Base-by-base conservation (phyloP, 2,329 filamentous ascomycete genomes). In the Lasiodiplodia sp. region DNA sequence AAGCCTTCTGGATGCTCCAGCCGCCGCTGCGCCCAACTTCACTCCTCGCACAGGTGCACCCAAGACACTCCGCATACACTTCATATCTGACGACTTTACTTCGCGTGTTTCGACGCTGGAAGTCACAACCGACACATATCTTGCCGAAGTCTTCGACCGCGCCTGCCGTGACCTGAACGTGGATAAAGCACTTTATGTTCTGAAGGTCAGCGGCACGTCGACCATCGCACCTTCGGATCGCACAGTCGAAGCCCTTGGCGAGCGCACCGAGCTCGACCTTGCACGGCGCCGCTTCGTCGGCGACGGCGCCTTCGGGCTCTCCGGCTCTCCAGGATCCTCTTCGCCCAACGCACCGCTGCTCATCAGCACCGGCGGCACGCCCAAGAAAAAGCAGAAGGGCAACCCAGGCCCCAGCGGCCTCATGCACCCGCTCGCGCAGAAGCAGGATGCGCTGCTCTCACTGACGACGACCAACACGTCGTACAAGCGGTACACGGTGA, bases 61-160 rank as follows among this genome's bases (percentile, higher is more conserved):
- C 73, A 92, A 91, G 78, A 87, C 92, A 3, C 79, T 95, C 56
- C 88, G 87, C 16, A 87, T 95, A 60, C 90, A 93, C 76, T 92
- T 93, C 72, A 86, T 89, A 0, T 91, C 94, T 75, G 84, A 88
- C 6, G 86, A 91, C 10, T 88, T 92, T 57, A 90, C 91, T n/a
- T 82, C 82, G 0, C 90, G 91, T 74, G 88, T 89, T 82, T 86
- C 93, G 28, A 90, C 89, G 1, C 82, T 94, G 21, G 89, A 92
- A 70, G 92, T 93, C 56, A 94, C 91, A 0, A 93, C 91, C 0
- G 92, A 95, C 72, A 95, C 90, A 37, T 96, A 94, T 77, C 87
- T 96, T 55, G 92, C 91, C 53, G 92, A 96, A 77, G 88, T 96
- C 34, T 88, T 95, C 64, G 92, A 95, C 75, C 85, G 89, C 71